Percentiles rank a stretch among this genome's conserved stretches.
These are phyloP conservation scores for Fusarium sp. DNA, from an alignment of 2,329 filamentous ascomycete species.

Conservation along the genomic window DNA sequence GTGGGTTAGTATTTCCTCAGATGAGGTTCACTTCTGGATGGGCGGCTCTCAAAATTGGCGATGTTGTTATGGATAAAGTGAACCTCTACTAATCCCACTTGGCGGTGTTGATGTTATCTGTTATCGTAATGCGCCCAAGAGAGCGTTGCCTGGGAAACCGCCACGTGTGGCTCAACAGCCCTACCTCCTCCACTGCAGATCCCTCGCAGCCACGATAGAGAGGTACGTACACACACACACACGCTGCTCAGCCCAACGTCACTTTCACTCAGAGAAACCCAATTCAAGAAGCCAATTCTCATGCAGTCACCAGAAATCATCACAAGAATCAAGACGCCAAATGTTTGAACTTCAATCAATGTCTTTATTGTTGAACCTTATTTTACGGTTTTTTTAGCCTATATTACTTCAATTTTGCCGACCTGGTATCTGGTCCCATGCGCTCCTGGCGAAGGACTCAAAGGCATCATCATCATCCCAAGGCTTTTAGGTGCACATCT, in stretches of 20 bases:
- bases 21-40: constrained; percentile 20
- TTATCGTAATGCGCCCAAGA: constrained; percentile 23
- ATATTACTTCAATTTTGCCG: constrained; percentile 43
- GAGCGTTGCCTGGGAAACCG: constrained; percentile 41
- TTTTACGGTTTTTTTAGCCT: constrained; percentile 42
- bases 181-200: not conserved
- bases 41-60: constrained; percentile 24
- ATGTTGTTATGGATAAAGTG: constrained; percentile 23
- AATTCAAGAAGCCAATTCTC: not conserved
- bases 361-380: constrained; percentile 37
- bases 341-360: constrained; percentile 35
- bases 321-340: not conserved
- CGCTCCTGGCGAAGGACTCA: constrained; percentile 34
- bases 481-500: constrained; percentile 30
- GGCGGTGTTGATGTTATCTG: constrained; percentile 36
- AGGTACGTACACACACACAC: not conserved
- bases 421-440: constrained; percentile 40
- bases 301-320: not conserved
- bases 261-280: not conserved
- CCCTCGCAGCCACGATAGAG: not conserved
- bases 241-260: not conserved
- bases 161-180: constrained; percentile 26
- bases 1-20: constrained; percentile 42
- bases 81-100: not conserved
- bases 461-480: constrained; percentile 40